phyloP scores from a whole-genome alignment of 192 early-diverging fungal genomes.

The Phlyctochytrium planicorne region DNA sequence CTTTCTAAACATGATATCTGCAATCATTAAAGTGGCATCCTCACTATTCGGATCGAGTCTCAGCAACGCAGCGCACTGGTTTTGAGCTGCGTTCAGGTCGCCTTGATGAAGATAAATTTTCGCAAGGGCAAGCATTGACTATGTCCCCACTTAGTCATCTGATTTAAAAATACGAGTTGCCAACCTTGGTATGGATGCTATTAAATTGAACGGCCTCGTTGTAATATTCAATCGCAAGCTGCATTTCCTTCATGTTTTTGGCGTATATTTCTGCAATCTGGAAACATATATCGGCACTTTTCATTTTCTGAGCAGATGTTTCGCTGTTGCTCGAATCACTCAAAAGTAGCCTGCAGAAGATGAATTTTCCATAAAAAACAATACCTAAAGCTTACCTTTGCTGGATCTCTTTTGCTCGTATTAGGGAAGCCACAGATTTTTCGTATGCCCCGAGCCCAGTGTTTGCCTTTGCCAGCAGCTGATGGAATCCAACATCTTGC shows the following conservation, averaged over 20 bases:
- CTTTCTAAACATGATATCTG: slow-evolving; percentile 47
- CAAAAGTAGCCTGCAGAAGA: neutral
- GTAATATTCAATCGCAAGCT: slow-evolving; percentile 37
- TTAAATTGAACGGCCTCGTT: slow-evolving; percentile 46
- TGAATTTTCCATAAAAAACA: too few species aligned
- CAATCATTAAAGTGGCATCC: slow-evolving; percentile 51
- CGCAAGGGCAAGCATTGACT: slow-evolving; percentile 42
- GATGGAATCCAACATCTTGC: slow-evolving; percentile 34
- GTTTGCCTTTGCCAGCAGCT: slow-evolving; percentile 33
- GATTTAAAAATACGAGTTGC: slow-evolving; percentile 7
- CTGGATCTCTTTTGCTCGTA: slow-evolving; percentile 38
- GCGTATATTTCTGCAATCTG: slow-evolving; percentile 35
- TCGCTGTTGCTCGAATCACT: slow-evolving; percentile 14
- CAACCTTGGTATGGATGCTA: slow-evolving; percentile 38
- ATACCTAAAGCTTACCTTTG: slow-evolving; percentile 21
- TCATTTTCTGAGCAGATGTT: slow-evolving; percentile 9
- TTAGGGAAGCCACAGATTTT: slow-evolving; percentile 27
- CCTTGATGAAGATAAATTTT: slow-evolving; percentile 33
- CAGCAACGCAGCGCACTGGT: slow-evolving; percentile 40
- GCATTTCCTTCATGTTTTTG: slow-evolving; percentile 32
- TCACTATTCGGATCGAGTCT: slow-evolving; percentile 31
- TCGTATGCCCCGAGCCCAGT: slow-evolving; percentile 13
- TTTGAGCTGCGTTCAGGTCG: slow-evolving; percentile 49
- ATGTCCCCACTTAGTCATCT: neutral
- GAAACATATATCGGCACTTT: slow-evolving; percentile 34